A percentile compares a stretch with the other conserved stretches of the same genome.
Evolutionary conservation across 2,329 filamentous ascomycete genomes (phyloP).

Genomic region (Fusarium subtropicale): DNA sequence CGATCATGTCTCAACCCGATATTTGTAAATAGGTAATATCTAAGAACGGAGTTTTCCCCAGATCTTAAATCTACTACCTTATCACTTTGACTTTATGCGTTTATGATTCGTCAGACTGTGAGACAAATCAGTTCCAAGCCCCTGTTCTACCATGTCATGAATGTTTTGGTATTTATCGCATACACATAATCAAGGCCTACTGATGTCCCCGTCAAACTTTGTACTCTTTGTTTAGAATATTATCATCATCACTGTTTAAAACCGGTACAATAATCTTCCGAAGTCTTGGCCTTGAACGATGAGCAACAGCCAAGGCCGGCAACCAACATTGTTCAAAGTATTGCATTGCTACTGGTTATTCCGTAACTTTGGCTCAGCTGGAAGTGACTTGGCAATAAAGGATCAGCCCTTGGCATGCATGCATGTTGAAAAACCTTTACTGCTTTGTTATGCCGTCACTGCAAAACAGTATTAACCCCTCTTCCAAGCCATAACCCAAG

Average conservation of each 20-base stretch:
- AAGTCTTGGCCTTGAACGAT: not conserved
- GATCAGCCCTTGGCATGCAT: not conserved
- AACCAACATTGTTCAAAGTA: too few species aligned
- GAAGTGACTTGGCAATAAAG: not conserved
- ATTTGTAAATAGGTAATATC: not conserved
- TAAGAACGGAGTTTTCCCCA: not conserved
- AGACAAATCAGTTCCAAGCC: too few species aligned
- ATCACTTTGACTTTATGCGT: too few species aligned
- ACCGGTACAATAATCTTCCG: not conserved
- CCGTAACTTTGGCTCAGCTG: not conserved
- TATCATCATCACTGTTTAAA: not conserved
- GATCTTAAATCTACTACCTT: not conserved
- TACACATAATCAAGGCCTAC: too few species aligned
- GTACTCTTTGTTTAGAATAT: not conserved
- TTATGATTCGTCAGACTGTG: too few species aligned
- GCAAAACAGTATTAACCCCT: fast-evolving
- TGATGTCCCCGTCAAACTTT: not conserved
- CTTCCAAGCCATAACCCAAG: not conserved
- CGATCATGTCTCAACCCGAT: too few species aligned
- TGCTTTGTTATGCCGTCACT: too few species aligned
- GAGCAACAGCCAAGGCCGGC: not conserved
- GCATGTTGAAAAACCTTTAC: too few species aligned
- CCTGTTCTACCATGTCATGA: too few species aligned
- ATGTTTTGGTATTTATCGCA: too few species aligned
- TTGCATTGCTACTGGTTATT: not conserved